Percentiles rank a stretch among this genome's conserved stretches.
Evolutionary conservation across 2,329 filamentous ascomycete species (phyloP).

Genomic region (Trichoderma harzianum): DNA sequence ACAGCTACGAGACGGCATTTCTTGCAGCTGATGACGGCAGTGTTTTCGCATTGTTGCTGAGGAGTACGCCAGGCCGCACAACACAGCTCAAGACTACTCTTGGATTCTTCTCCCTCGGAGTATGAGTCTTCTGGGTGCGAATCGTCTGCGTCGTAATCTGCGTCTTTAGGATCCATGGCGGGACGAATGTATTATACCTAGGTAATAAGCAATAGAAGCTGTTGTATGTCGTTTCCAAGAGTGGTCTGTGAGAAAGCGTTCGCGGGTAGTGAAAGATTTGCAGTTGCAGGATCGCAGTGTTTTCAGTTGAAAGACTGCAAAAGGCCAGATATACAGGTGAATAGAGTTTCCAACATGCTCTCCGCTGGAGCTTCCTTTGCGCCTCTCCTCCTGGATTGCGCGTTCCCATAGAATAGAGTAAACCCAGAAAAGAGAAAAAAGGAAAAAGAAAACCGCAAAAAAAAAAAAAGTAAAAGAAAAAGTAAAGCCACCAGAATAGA

Average conservation of each 20-base stretch:
- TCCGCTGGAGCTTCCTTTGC: background rate
- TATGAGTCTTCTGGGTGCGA: background rate
- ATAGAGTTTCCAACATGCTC: background rate
- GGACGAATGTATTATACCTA: background rate
- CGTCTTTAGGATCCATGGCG: background rate
- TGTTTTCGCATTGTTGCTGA: background rate
- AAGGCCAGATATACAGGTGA: background rate
- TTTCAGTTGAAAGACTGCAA: no score
- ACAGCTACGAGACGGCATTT: conserved; percentile 24
- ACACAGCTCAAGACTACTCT: background rate
- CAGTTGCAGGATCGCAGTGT: no score
- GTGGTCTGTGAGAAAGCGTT: no score
- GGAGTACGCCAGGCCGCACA: conserved; percentile 16
- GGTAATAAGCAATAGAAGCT: no score
- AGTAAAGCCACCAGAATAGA: background rate
- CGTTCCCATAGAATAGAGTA: background rate
- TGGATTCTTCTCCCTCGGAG: background rate
- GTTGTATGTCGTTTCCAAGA: no score
- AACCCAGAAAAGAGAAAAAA: background rate
- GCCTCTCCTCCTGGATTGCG: background rate
- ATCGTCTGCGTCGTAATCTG: no score
- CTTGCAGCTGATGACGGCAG: conserved; percentile 20
- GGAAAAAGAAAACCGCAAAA: background rate
- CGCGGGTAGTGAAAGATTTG: background rate
- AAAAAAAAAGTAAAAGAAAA: background rate